phyloP scores from a whole-genome alignment of 495 filamentous ascomycete genomes.

The Aspergillus cristatus region DNA sequence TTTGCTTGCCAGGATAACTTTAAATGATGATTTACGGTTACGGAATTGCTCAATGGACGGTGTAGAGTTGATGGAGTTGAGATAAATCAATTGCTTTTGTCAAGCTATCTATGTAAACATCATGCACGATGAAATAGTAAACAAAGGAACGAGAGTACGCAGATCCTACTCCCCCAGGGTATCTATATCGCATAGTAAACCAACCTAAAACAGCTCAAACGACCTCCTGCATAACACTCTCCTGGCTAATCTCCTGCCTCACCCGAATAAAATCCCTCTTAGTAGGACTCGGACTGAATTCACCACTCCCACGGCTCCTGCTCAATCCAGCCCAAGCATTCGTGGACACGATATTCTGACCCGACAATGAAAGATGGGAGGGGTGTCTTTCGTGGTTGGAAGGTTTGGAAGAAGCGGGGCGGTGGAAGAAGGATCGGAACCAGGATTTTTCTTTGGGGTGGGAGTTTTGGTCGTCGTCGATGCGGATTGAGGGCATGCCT shows the following conservation, averaged over 20 bases:
- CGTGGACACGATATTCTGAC: slow-evolving; percentile 21
- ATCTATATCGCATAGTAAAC: too few relatives aligned
- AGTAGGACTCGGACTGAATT: slow-evolving; percentile 6
- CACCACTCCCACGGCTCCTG: slow-evolving; percentile 16
- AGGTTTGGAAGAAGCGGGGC: slow-evolving; percentile 1
- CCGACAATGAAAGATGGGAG: slow-evolving; percentile 14
- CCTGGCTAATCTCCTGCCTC: slow-evolving; percentile 31
- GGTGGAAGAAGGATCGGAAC: slow-evolving; percentile 10
- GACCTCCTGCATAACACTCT: slow-evolving; percentile 20
- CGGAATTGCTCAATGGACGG: too few relatives aligned
- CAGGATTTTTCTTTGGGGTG: slow-evolving; percentile 2
- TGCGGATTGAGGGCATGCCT: slow-evolving; percentile 1
- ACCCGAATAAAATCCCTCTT: slow-evolving; percentile 24
- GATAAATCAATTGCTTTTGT: too few relatives aligned
- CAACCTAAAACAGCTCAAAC: slow-evolving; percentile 7
- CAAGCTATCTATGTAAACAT: too few relatives aligned
- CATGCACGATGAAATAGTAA: too few relatives aligned
- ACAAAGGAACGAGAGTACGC: too few relatives aligned
- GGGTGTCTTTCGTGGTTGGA: slow-evolving; percentile 6
- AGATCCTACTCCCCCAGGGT: too few relatives aligned
- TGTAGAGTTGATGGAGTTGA: too few relatives aligned
- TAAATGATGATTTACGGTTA: too few relatives aligned
- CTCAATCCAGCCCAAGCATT: slow-evolving; percentile 30
- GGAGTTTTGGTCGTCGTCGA: not conserved
- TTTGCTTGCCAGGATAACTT: too few relatives aligned